Base-by-base conservation (phyloP, 805 yeast species). In the Candida pseudoglaebosa region DNA sequence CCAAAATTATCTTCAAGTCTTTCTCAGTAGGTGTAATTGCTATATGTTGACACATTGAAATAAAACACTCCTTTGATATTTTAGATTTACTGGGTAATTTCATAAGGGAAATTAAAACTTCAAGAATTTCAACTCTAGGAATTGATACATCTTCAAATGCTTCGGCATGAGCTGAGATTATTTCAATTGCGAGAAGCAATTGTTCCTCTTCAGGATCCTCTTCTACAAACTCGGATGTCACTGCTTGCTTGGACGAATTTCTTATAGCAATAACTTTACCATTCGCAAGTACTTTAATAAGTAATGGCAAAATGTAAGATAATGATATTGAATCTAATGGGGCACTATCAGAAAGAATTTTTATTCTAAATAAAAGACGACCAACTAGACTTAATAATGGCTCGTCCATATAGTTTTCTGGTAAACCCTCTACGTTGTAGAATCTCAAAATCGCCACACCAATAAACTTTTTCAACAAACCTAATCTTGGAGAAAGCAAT, bases 161-260 rank as follows among this genome's bases (percentile, higher is more conserved):
- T 46, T 80, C 89, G 16, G 82, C 73, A 51, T 84, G 90, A 2
- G 74, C 73, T 29, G 80, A 70, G 39, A 91, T 67, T 29, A 89
- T 79, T 52, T 86, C 95, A 49, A 90, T 60, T 0, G 91, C 84
- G 41, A 91, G 65, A 36, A 84, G 59, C 36, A 89, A 65, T 50
- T 86, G 91, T 56, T 89, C 97, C 58, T 90, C 96, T 54, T 84
- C 89, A n/a, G 80, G 80, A 48, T 81, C 87, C 56, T 86, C 95
- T 39, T 87, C 91, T 21, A 75, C 75, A 56, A 82, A 84, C 50
- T 86, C 95, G 2, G 81, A 67, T 21, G 80, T 82, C 1, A 72
- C 65, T 4, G 60, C 63, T 36, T 59, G 55, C 51, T 78, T 80
- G 32, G 67, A 70, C 2, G 80, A 67, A 49, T 75, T 77, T 45